Conservation (phyloP, 257 asterid species). For the Nicotiana noctiflora region DNA sequence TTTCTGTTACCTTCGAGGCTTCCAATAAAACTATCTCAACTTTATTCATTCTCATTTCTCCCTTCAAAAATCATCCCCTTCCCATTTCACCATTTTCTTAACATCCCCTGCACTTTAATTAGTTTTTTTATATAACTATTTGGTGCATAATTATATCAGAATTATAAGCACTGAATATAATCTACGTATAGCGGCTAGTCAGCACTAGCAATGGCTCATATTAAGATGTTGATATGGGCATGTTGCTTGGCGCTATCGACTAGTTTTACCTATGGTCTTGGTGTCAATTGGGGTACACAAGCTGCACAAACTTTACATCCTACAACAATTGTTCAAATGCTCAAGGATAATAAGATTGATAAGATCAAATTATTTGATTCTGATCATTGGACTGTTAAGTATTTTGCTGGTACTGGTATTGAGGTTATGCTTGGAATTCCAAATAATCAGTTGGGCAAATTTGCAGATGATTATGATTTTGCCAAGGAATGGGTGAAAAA, state of each 20-base stretch:
- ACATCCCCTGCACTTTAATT: background rate
- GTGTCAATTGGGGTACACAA: conserved; percentile 70
- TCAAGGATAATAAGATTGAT: conserved; percentile 48
- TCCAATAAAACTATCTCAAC: background rate
- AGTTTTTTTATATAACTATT: background rate
- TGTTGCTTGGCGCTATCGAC: conserved; percentile 7
- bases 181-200: background rate
- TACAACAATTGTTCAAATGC: conserved; percentile 31
- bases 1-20: background rate
- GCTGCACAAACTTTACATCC: conserved; percentile 52
- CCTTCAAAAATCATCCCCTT: background rate
- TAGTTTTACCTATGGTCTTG: conserved; percentile 31
- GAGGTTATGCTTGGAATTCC: conserved; percentile 87
- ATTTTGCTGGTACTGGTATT: conserved; percentile 59
- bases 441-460: conserved; percentile 33
- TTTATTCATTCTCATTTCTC: background rate
- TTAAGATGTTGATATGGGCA: conserved; percentile 6
- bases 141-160: background rate
- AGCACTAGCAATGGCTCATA: conserved; percentile 13
- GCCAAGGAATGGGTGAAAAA: conserved; percentile 62
- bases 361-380: conserved; percentile 54
- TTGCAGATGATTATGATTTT: conserved; percentile 36
- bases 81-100: background rate
- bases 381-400: conserved; percentile 38
- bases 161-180: background rate